Evolutionary conservation across 306 rosid species (phyloP).

Genomic region (Cicer judaicum): DNA sequence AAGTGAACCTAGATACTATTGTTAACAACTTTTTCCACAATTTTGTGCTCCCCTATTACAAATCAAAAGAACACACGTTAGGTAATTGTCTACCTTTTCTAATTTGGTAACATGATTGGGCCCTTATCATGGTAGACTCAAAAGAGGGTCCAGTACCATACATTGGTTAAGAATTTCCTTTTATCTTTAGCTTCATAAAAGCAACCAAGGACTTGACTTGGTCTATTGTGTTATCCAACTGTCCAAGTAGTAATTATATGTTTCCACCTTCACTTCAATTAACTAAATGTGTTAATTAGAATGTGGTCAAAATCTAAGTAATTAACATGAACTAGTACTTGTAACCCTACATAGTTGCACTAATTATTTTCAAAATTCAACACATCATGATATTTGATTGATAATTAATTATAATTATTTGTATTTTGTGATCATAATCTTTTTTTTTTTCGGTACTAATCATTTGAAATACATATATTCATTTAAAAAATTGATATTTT

Average conservation of each 20-base stretch:
- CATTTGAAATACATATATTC: too few relatives aligned
- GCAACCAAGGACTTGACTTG: slow-evolving; percentile 45
- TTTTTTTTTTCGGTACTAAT: too few relatives aligned
- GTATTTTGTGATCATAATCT: not conserved
- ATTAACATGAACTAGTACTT: not conserved
- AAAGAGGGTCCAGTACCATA: not conserved
- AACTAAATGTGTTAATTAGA: not conserved
- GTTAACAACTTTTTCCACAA: slow-evolving; percentile 26
- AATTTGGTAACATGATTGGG: slow-evolving; percentile 1
- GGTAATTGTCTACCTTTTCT: slow-evolving; percentile 45
- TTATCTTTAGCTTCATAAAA: slow-evolving; percentile 3
- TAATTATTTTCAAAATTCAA: not conserved
- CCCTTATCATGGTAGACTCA: slow-evolving; percentile 53
- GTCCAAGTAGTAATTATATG: not conserved
- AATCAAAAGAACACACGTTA: slow-evolving; percentile 30
- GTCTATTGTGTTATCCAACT: not conserved
- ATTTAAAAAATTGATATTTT: too few relatives aligned
- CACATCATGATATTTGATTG: not conserved
- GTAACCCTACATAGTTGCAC: not conserved
- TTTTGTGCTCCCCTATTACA: slow-evolving; percentile 15
- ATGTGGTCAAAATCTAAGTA: not conserved
- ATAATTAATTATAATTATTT: not conserved
- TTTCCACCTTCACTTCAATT: not conserved
- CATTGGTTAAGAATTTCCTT: not conserved
- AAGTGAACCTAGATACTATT: not conserved